Evolutionary conservation across 139 green algal genomes (phyloP), one percentile per base, ranked within the genome.

Genomic region (Nannochloris sp.): DNA sequence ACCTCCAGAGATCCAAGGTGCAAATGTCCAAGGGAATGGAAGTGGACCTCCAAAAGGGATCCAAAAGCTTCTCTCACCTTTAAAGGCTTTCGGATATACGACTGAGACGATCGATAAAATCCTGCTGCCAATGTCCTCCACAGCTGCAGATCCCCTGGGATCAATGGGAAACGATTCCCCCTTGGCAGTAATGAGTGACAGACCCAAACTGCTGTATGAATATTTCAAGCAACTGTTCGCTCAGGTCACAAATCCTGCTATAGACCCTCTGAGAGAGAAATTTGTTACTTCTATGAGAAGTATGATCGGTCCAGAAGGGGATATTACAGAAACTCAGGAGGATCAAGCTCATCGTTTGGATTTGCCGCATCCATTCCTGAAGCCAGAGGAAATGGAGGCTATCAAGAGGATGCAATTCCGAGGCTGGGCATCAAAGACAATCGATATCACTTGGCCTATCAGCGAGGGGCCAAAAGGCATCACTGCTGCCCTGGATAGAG

Each of bases 161-260:
- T 95, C 84, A 29, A 97, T 97, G 91, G 91, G 91, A 63, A 97
- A 97, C 60, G 91, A 97, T 68, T 81, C 90, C 0, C 80, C 91
- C 3, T 81, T 97, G 68, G 87, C 91, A 1, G 82, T 74, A 37
- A 87, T 97, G 56, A 87, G 68, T 50, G 51, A 84, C 25, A 72
- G 86, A 21, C 84, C 87, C 18, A 90, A 89, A 75, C 77, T 90
- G 69, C 71, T 85, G 16, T 90, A 80, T 53, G 91, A 97, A 75
- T 97, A 97, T 80, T 96, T 97, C 79, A 97, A 97, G 81, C 87
- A 97, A 85, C 76, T 96, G 2, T 97, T 97, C 65, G 91, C 91
- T 10, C 78, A 92, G 84, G 91, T 97, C 57, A 97, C 91, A 58
- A 97, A 97, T 78, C 91, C 91, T 2, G 87, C 91, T 55, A 96